Evolutionary conservation across 805 yeast species (phyloP).

Genomic region (Maudiozyma barnettii): DNA sequence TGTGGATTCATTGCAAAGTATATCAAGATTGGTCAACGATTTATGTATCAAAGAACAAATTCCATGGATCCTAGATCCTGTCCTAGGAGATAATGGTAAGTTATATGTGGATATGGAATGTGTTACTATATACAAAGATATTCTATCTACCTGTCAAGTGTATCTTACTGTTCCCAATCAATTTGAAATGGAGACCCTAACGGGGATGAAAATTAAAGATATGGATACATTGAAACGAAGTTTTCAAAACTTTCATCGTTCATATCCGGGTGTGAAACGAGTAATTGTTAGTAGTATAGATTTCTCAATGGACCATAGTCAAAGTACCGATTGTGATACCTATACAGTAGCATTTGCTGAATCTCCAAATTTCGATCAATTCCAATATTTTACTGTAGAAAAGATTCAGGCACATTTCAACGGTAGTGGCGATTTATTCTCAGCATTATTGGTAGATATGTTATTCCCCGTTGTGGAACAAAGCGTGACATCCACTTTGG

Average conservation of each 20-base stretch:
- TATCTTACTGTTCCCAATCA: conserved; percentile 63
- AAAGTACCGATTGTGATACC: neutral
- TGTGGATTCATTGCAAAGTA: conserved; percentile 42
- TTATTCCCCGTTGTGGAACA: conserved; percentile 24
- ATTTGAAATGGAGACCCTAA: conserved; percentile 57
- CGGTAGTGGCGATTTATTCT: conserved; percentile 69
- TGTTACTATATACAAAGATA: conserved; percentile 40
- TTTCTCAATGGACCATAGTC: conserved; percentile 2
- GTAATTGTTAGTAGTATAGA: conserved; percentile 53
- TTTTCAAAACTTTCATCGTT: conserved; percentile 33
- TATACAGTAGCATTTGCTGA: conserved; percentile 6
- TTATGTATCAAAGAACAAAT: conserved; percentile 23
- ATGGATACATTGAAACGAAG: conserved; percentile 33
- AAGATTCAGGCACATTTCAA: conserved; percentile 52
- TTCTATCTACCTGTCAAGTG: conserved; percentile 37
- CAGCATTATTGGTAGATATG: conserved; percentile 48
- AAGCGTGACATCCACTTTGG: neutral
- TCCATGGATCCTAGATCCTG: conserved; percentile 76
- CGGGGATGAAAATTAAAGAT: conserved; percentile 36
- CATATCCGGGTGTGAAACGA: conserved; percentile 38
- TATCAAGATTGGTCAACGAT: conserved; percentile 35
- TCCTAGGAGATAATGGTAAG: conserved; percentile 82
- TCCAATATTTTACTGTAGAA: conserved; percentile 1
- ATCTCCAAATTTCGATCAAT: neutral
- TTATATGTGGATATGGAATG: conserved; percentile 60